These are phyloP conservation scores for Citrus unshiu DNA, from an alignment of 345 rosid genomes.

Conservation along the genomic window DNA sequence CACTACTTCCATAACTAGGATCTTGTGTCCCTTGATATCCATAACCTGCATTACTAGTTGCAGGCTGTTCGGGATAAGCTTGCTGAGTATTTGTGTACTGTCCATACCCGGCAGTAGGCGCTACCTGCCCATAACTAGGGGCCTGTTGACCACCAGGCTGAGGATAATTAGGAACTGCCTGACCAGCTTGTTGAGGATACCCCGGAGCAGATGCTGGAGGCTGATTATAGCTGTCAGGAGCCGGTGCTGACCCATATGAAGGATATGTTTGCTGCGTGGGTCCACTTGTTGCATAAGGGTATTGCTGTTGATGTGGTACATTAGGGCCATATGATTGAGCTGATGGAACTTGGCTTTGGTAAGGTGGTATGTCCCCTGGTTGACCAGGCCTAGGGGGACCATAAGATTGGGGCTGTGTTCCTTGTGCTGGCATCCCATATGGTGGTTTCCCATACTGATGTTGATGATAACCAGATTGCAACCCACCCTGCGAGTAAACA, in stretches of 20 bases:
- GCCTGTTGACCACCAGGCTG: slow-evolving; percentile 51
- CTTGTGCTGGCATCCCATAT: slow-evolving; percentile 53
- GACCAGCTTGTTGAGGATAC: slow-evolving; percentile 51
- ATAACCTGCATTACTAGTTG: slow-evolving; percentile 47
- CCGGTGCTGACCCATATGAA: slow-evolving; percentile 47
- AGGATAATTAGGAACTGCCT: slow-evolving; percentile 45
- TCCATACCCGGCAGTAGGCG: slow-evolving; percentile 47
- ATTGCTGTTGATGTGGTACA: slow-evolving; percentile 58
- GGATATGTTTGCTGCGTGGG: slow-evolving; percentile 60
- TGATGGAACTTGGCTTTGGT: slow-evolving; percentile 48
- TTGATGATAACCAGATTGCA: slow-evolving; percentile 57
- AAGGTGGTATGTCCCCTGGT: slow-evolving; percentile 47
- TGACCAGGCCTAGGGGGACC: slow-evolving; percentile 53
- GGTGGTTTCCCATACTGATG: slow-evolving; percentile 71
- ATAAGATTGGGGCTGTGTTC: slow-evolving; percentile 47
- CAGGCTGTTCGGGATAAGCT: slow-evolving; percentile 52
- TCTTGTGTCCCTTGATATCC: slow-evolving; percentile 65
- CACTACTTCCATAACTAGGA: slow-evolving; percentile 50
- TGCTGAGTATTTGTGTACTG: slow-evolving; percentile 52
- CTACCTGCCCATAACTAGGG: slow-evolving; percentile 46
- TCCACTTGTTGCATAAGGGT: slow-evolving; percentile 62
- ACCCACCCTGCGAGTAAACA: slow-evolving; percentile 47
- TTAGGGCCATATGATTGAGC: slow-evolving; percentile 54
- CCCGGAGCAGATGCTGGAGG: slow-evolving; percentile 31
- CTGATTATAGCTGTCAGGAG: slow-evolving; percentile 58